Base-by-base conservation (phyloP, 805 yeast genomes). In the Kuraishia floccosa region DNA sequence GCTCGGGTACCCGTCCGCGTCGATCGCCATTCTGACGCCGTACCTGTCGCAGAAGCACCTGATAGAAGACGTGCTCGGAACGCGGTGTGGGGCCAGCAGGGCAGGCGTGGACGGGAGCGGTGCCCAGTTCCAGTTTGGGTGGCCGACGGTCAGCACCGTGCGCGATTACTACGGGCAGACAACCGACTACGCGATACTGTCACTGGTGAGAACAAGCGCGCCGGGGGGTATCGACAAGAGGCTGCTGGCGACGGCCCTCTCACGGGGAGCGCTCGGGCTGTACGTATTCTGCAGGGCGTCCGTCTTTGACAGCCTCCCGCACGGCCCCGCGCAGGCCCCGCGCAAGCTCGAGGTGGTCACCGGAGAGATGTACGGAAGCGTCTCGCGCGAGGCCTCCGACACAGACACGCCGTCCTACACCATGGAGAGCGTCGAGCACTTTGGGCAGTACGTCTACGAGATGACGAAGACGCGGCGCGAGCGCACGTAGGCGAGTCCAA, bases 11-110 rank as follows among this genome's bases (percentile, higher is more conserved):
- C 55, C 67, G 0, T 24, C 41, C 1, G 36, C 44, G 1, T 42
- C 43, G 14, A 57, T 75, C 13, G 50, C 56, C 13, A 58, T 76
- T 7, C 38, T 63, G 17, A 58, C 71, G 1, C 46, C 56, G 4
- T 58, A 54, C 21, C 47, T 49, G 14, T 53, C 58, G 6, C 77
- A 71, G 41, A 50, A 44, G 32, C 43, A 46, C 5, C 46, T 72
- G 16, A 41, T 74, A 3, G 44, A 49, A 18, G 72, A 69, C 34
- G 47, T 72, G 3, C 35, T 61, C 2, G 35, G 35, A 2, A 44
- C 44, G n/a, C 39, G 54, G 13, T 55, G 63, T n/a, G 17, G 20
- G 4, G 28, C 34, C 6, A 24, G 16, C 11, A 33, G 30, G 13
- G 14, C 25, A 9, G 35, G 28, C 15, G 21, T 24, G 25, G 29